Base-by-base conservation (phyloP, 495 filamentous ascomycete genomes). In the Baudoinia panamericana region DNA sequence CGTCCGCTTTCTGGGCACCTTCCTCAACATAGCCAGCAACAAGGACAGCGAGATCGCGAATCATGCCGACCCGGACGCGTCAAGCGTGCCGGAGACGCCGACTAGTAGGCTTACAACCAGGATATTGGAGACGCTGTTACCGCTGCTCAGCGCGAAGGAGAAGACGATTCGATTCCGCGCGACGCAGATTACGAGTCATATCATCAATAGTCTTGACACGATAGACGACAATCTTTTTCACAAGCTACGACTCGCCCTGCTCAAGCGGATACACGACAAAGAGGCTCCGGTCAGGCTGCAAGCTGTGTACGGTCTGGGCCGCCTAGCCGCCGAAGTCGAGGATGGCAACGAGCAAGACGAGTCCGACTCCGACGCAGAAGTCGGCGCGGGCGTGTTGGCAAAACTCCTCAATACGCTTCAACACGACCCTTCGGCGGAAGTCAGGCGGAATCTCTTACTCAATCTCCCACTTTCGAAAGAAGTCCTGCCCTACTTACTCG, bases 401-500 rank as follows among this genome's bases (percentile, higher is more conserved):
- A 87, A 79, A 60, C 69, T 99, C n/a, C 65, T 95, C 9, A 83
- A 93, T 36, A 78, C 88, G 8, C 70, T 99, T 58, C 84, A 94
- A 60, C 88, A 95, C 47, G 90, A 99, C 54, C 79, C 87, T 0
- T 90, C 84, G 47, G 84, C 86, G 1, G 90, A 99, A 46, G 90
- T 96, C 11, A 70, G 90, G 38, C 77, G 86, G 35, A 83, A 79
- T 8, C 68, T 99, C 12, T 71, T 99, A 22, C 72, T 90, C 40
- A 96, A 94, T 53, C 64, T 99, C 7, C 82, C 86, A 8, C 78
- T 94, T 9, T 67, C 79, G 15, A 76, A 82, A 3, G 63, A 61
- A 4, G 93, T 87, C 1, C 71, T 99, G n/a, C 84, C 84, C 12
- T 95, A 80, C 55, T 74, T 99, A 0, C 70, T 96, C 20, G 90